Evolutionary conservation across 2,329 filamentous ascomycete species (phyloP).

Genomic region (Onygena corvina): DNA sequence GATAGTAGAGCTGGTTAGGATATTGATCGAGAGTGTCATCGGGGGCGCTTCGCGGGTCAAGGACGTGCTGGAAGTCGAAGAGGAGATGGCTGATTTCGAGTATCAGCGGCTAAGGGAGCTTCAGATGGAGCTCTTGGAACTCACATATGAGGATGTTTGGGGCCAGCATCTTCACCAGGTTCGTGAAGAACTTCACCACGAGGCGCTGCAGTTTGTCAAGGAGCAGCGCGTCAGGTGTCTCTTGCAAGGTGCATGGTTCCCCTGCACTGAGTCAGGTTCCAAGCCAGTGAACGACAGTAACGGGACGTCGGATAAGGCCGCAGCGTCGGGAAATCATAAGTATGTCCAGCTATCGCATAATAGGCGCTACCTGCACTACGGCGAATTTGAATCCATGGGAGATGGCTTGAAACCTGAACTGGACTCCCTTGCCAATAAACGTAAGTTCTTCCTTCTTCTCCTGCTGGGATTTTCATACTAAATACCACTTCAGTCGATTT

Average conservation of each 20-base stretch:
- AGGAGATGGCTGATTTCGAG: slow-evolving; percentile 76
- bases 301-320: slow-evolving; percentile 29
- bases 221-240: slow-evolving; percentile 89
- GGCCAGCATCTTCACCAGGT: slow-evolving; percentile 78
- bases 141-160: slow-evolving; percentile 92
- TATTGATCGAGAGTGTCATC: slow-evolving; percentile 79
- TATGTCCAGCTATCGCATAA: slow-evolving; percentile 87
- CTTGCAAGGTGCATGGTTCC: slow-evolving; percentile 81
- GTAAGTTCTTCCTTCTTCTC: slow-evolving; percentile 28
- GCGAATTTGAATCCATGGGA: slow-evolving; percentile 60
- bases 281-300: slow-evolving; percentile 31
- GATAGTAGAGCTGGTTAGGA: slow-evolving; percentile 78
- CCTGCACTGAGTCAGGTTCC: slow-evolving; percentile 37
- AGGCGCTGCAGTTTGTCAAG: slow-evolving; percentile 91
- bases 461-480: not conserved
- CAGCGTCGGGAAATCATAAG: slow-evolving; percentile 52
- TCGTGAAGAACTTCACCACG: slow-evolving; percentile 79
- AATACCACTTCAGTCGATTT: slow-evolving; percentile 55
- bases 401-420: slow-evolving; percentile 52
- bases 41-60: slow-evolving; percentile 70
- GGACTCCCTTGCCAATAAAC: slow-evolving; percentile 63
- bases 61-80: slow-evolving; percentile 76
- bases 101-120: slow-evolving; percentile 64
- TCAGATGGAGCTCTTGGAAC: slow-evolving; percentile 84
- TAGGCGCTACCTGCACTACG: slow-evolving; percentile 77